Evolutionary conservation across 768 basidiomycete species (phyloP).

Genomic region (Trametopsis cervina): DNA sequence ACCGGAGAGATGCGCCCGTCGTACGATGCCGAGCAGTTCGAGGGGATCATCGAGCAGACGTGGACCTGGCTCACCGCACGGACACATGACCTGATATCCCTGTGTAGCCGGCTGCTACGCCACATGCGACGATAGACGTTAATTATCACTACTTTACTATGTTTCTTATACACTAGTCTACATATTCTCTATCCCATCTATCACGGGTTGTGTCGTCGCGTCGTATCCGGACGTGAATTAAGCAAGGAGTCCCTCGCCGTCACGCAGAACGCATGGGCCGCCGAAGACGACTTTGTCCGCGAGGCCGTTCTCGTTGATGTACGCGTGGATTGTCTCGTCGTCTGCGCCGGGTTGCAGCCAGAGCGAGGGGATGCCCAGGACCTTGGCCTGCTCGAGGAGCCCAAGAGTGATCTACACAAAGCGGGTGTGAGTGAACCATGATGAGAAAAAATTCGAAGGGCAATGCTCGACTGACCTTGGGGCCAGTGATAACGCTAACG

Average conservation of each 20-base stretch:
- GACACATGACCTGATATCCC: constrained; percentile 5
- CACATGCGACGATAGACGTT: constrained; percentile 1
- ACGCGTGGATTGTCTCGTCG: constrained; percentile 54
- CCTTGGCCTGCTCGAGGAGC: constrained; percentile 59
- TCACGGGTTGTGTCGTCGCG: too few relatives aligned
- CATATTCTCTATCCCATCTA: too few relatives aligned
- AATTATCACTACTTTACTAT: not conserved
- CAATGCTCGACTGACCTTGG: constrained; percentile 38
- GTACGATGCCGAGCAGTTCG: constrained; percentile 22
- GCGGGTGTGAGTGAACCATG: not conserved
- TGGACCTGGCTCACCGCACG: constrained; percentile 17
- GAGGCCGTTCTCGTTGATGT: constrained; percentile 59
- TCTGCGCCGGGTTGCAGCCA: constrained; percentile 92
- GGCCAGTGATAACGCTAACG: constrained; percentile 73
- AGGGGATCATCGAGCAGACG: constrained; percentile 20
- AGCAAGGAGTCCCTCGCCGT: constrained; percentile 52
- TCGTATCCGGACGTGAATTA: too few relatives aligned
- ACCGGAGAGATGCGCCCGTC: constrained; percentile 17
- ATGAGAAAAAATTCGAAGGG: not conserved
- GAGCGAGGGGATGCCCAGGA: constrained; percentile 63
- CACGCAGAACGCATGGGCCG: constrained; percentile 76
- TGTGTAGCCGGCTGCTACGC: constrained; percentile 9
- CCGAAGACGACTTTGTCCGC: constrained; percentile 67
- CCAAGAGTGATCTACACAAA: constrained; percentile 55
- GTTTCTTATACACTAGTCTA: not conserved